phyloP scores from a whole-genome alignment of 352 stramenopile genomes.

The Pythium scleroteichum region DNA sequence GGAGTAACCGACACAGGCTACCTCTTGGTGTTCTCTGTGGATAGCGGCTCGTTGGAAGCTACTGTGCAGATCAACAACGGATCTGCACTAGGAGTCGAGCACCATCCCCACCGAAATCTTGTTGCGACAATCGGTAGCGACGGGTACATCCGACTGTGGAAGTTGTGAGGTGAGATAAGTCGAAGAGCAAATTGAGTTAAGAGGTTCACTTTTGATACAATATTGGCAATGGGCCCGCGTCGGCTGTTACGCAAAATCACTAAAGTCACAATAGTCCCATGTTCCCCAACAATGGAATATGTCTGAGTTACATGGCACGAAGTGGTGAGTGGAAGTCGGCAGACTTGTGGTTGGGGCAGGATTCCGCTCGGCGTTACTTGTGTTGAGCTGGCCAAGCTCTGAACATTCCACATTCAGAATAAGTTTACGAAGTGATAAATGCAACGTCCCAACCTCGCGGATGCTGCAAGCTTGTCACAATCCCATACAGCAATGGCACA shows the following conservation, averaged over 20 bases:
- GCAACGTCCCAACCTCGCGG: constrained; percentile 22
- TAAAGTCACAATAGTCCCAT: background rate
- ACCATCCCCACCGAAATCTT: constrained; percentile 90
- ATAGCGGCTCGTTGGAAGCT: constrained; percentile 58
- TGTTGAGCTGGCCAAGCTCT: too few relatives aligned
- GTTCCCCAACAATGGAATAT: background rate
- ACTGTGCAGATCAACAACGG: constrained; percentile 85
- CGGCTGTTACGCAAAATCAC: constrained; percentile 1
- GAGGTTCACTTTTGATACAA: constrained; percentile 45
- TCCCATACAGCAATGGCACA: constrained; percentile 84
- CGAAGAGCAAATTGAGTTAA: background rate
- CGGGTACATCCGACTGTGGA: constrained; percentile 81
- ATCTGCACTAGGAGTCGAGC: constrained; percentile 74
- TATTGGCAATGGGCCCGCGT: constrained; percentile 37
- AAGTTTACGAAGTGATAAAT: too few relatives aligned
- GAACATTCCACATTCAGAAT: too few relatives aligned
- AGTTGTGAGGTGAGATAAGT: constrained; percentile 42
- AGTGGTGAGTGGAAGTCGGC: background rate
- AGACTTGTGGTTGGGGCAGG: too few relatives aligned
- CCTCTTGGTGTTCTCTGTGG: constrained; percentile 67
- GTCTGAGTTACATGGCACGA: background rate
- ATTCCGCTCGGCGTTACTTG: too few relatives aligned
- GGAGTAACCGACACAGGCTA: constrained; percentile 86
- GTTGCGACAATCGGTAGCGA: constrained; percentile 89
- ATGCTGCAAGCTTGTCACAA: constrained; percentile 57